Conservation (phyloP, 352 stramenopile genomes). For the Aphanomyces astaci region DNA sequence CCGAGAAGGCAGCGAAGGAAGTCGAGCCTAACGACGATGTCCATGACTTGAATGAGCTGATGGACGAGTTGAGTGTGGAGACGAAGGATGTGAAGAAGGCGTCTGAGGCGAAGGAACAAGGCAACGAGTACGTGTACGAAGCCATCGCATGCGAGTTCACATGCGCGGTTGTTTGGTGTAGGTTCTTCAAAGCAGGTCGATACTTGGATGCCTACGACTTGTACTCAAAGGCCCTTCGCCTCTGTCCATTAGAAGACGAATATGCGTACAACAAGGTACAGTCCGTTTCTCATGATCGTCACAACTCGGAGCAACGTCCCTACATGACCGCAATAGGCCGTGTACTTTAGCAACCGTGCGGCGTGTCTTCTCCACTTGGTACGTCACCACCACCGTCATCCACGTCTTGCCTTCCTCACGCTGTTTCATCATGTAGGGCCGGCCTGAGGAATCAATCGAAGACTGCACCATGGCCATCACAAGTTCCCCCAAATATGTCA, state of each 20-base stretch:
- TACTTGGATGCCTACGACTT: slow-evolving; percentile 76
- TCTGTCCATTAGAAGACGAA: slow-evolving; percentile 63
- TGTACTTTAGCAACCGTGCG: slow-evolving; percentile 82
- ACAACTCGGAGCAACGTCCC: neutral
- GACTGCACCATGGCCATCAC: slow-evolving; percentile 92
- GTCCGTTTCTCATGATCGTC: neutral
- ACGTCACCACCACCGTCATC: neutral
- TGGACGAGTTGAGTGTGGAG: slow-evolving; percentile 20
- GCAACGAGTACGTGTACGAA: slow-evolving; percentile 51
- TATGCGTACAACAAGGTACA: slow-evolving; percentile 71
- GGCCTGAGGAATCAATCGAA: slow-evolving; percentile 86
- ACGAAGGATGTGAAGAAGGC: slow-evolving; percentile 51
- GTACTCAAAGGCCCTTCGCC: slow-evolving; percentile 76
- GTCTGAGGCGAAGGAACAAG: slow-evolving; percentile 70
- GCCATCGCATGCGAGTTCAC: slow-evolving; percentile 10
- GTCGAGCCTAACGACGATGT: slow-evolving; percentile 26
- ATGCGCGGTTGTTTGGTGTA: slow-evolving; percentile 24
- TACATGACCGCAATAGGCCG: slow-evolving; percentile 36
- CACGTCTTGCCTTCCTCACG: neutral
- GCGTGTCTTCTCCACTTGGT: slow-evolving; percentile 65
- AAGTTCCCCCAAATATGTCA: slow-evolving; percentile 94
- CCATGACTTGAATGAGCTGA: slow-evolving; percentile 15
- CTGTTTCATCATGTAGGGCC: slow-evolving; percentile 25
- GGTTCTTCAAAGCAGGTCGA: slow-evolving; percentile 57
- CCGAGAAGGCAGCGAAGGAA: slow-evolving; percentile 23